These are phyloP conservation scores for Didymella keratinophila DNA, from an alignment of 2,329 filamentous ascomycete species.

Conservation along the genomic window DNA sequence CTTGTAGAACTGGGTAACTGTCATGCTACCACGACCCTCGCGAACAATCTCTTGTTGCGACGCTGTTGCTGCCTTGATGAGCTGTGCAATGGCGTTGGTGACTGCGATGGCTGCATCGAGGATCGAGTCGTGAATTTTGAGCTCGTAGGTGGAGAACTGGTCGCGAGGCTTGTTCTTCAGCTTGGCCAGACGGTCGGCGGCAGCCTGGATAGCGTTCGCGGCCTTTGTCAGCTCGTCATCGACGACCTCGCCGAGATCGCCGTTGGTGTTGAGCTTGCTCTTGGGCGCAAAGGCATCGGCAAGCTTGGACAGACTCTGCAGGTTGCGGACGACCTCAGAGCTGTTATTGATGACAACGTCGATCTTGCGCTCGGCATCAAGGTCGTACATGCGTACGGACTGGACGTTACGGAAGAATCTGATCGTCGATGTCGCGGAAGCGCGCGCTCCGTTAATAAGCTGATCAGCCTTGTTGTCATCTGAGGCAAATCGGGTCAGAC, in stretches of 20 bases:
- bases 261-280: conserved; percentile 81
- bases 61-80: conserved; percentile 92
- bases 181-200: conserved; percentile 86
- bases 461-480: conserved; percentile 95
- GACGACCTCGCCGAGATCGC: conserved; percentile 91
- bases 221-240: conserved; percentile 92
- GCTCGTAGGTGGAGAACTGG: conserved; percentile 92
- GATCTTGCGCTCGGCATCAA: conserved; percentile 91
- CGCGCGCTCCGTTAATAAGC: conserved; percentile 80
- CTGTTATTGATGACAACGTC: conserved; percentile 98
- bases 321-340: conserved; percentile 91
- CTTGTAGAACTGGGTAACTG: conserved; percentile 96
- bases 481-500: conserved; percentile 87
- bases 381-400: conserved; percentile 89
- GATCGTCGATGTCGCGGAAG: conserved; percentile 85
- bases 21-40: conserved; percentile 86
- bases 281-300: conserved; percentile 92
- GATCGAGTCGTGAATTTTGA: conserved; percentile 95
- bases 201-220: conserved; percentile 92
- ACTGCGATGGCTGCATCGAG: conserved; percentile 92
- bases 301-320: conserved; percentile 92
- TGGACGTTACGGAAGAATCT: conserved; percentile 94
- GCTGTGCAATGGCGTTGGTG: conserved; percentile 88
- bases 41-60: conserved; percentile 97
- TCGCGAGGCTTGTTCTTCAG: conserved; percentile 97